These are phyloP conservation scores for Chlamydomonas urium DNA, from an alignment of 139 green algal genomes.

Conservation along the genomic window DNA sequence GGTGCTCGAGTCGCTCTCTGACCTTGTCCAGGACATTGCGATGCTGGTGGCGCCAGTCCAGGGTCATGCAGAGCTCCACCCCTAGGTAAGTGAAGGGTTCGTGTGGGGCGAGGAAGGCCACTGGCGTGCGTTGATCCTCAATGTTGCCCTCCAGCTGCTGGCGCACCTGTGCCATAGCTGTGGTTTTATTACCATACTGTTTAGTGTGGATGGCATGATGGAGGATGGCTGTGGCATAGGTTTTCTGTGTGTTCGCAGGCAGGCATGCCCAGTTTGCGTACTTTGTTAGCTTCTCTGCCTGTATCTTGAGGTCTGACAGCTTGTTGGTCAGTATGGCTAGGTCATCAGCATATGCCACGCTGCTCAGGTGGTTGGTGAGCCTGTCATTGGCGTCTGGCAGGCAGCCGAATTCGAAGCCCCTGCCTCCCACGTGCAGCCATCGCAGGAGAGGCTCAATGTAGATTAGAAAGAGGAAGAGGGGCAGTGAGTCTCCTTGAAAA, in stretches of 20 bases:
- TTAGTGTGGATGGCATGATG: neutral
- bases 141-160: neutral
- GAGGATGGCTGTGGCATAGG: neutral
- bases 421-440: neutral
- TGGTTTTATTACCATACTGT: neutral
- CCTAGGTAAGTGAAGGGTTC: neutral
- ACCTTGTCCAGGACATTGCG: no score
- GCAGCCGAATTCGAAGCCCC: neutral
- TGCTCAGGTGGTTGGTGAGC: neutral
- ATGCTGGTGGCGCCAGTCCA: neutral
- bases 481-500: slow-evolving; percentile 9
- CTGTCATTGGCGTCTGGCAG: neutral
- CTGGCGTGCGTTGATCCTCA: neutral
- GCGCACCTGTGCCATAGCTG: neutral
- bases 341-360: neutral
- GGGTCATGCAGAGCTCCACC: neutral
- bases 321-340: neutral
- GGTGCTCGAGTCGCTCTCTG: no score
- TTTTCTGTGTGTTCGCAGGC: neutral
- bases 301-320: neutral
- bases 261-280: neutral
- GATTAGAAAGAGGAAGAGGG: slow-evolving; percentile 10
- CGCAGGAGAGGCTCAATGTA: slow-evolving; percentile 8
- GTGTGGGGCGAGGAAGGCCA: neutral
- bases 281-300: neutral